phyloP scores from a whole-genome alignment of 371 early-diverging fungal species.

The Mucor racemosus region DNA sequence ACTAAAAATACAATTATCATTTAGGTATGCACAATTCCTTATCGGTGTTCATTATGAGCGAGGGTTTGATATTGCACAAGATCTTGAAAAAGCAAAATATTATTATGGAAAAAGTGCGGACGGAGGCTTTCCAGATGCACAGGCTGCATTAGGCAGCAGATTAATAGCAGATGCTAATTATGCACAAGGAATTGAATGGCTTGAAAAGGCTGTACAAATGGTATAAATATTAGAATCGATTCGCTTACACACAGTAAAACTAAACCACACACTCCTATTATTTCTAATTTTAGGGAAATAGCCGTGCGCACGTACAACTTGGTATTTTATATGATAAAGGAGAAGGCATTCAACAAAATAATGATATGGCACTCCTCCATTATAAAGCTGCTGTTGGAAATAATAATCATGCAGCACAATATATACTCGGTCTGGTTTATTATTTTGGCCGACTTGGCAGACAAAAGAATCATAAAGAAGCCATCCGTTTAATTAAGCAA shows the following conservation, averaged over 20 bases:
- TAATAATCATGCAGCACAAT: conserved; percentile 46
- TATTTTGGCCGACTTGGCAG: conserved; percentile 41
- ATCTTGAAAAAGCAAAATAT: conserved; percentile 34
- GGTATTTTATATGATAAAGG: conserved; percentile 52
- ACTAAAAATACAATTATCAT: not conserved
- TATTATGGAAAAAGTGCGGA: conserved; percentile 45
- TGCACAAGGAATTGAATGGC: conserved; percentile 44
- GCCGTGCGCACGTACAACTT: conserved; percentile 47
- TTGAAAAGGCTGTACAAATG: conserved; percentile 43
- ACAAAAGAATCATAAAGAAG: conserved; percentile 37
- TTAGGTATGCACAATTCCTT: conserved; percentile 54
- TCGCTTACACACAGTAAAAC: not conserved
- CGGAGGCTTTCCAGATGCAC: conserved; percentile 49
- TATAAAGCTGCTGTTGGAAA: conserved; percentile 44
- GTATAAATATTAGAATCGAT: conserved; percentile 22
- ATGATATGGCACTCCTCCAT: conserved; percentile 38
- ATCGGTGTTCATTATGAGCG: conserved; percentile 50
- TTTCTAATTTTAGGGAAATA: conserved; percentile 33
- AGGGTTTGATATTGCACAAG: conserved; percentile 40
- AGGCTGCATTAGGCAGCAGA: conserved; percentile 51
- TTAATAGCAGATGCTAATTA: conserved; percentile 34
- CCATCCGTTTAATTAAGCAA: conserved; percentile 36
- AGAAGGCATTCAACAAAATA: conserved; percentile 35
- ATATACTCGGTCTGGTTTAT: conserved; percentile 47
- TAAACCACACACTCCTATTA: not conserved